Conservation (phyloP, 768 basidiomycete genomes). For the Leucosporidium creatinivorum region DNA sequence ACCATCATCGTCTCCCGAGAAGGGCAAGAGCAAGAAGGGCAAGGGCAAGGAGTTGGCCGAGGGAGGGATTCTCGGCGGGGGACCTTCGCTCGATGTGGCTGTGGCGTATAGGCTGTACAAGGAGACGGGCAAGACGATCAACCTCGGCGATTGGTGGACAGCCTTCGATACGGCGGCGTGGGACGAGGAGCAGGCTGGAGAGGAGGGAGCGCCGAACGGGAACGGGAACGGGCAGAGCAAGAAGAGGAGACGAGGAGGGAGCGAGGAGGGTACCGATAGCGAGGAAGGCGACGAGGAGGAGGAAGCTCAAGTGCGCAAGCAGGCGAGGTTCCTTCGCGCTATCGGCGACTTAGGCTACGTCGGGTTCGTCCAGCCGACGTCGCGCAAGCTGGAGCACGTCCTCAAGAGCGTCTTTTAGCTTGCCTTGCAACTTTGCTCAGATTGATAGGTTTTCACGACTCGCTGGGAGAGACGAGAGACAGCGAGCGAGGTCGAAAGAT, state of each 20-base stretch:
- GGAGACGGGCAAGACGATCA: constrained; percentile 33
- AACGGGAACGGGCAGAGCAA: not conserved
- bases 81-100: constrained; percentile 13
- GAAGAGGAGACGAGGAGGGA: not conserved
- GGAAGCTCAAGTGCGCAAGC: constrained; percentile 19
- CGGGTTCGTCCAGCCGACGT: constrained; percentile 34
- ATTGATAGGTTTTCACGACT: not conserved
- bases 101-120: constrained; percentile 27
- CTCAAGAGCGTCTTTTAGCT: constrained; percentile 33
- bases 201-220: not conserved
- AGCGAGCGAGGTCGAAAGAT: too few species aligned
- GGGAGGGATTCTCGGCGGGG: not conserved
- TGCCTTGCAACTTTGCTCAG: not conserved
- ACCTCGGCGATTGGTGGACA: constrained; percentile 35
- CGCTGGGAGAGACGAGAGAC: not conserved
- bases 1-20: too few species aligned
- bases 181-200: constrained; percentile 13
- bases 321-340: constrained; percentile 35
- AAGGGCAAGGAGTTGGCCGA: not conserved
- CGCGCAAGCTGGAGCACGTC: constrained; percentile 35
- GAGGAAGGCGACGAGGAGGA: constrained; percentile 17
- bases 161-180: constrained; percentile 24
- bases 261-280: constrained; percentile 3
- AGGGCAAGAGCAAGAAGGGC: not conserved
- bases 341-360: constrained; percentile 32